Conservation (phyloP, 495 filamentous ascomycete genomes). For the Penicillium silybi region DNA sequence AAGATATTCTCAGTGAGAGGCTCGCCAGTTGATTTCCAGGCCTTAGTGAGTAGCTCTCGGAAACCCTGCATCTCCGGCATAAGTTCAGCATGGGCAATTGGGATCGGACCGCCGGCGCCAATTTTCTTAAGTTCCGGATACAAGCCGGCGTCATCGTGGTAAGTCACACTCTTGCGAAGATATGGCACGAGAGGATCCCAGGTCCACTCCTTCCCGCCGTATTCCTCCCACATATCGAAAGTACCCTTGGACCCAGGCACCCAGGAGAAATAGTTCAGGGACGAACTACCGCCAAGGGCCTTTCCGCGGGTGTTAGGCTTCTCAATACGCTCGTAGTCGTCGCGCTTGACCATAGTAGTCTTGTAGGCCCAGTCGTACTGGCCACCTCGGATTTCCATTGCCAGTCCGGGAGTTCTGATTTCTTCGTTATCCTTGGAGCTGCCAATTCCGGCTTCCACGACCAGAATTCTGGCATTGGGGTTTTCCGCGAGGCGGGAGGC, state of each 20-base stretch:
- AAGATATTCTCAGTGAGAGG: slow-evolving; percentile 13
- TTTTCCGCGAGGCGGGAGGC: slow-evolving; percentile 47
- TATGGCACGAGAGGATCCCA: slow-evolving; percentile 33
- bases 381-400: slow-evolving; percentile 2
- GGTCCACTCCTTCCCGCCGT: slow-evolving; percentile 49
- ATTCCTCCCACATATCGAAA: slow-evolving; percentile 49
- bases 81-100: slow-evolving; percentile 47
- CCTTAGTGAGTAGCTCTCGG: slow-evolving; percentile 46
- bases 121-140: slow-evolving; percentile 36
- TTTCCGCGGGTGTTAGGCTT: slow-evolving; percentile 52
- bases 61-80: slow-evolving; percentile 44
- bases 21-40: slow-evolving; percentile 38
- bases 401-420: neutral
- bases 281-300: slow-evolving; percentile 42
- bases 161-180: slow-evolving; percentile 21
- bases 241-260: slow-evolving; percentile 43
- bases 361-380: slow-evolving; percentile 53
- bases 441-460: slow-evolving; percentile 49
- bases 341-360: slow-evolving; percentile 50
- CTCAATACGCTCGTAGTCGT: slow-evolving; percentile 53
- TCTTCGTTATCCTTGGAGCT: neutral
- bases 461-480: slow-evolving; percentile 36
- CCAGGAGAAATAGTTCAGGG: slow-evolving; percentile 49
- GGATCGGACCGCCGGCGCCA: slow-evolving; percentile 39
- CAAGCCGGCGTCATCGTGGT: slow-evolving; percentile 41